Evolutionary conservation across 2,329 filamentous ascomycete genomes (phyloP).

Genomic region (Exophiala alcalophila): DNA sequence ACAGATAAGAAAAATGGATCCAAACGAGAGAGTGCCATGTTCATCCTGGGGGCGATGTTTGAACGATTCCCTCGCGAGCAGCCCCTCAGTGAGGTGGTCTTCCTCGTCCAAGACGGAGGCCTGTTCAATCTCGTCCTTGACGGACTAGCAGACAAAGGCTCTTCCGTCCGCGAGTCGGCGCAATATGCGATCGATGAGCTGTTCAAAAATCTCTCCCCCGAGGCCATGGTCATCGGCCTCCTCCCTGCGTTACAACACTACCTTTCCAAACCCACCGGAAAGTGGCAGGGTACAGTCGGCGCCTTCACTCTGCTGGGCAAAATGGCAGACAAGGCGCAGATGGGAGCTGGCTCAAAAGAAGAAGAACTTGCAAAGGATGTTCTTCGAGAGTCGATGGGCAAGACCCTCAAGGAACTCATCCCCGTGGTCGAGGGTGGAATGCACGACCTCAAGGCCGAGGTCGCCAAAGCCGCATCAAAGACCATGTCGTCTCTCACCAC

Average conservation of each 20-base stretch:
- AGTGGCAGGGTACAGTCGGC: slow-evolving; percentile 95
- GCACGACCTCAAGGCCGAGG: slow-evolving; percentile 91
- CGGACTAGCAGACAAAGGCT: slow-evolving; percentile 81
- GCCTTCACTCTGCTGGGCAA: slow-evolving; percentile 80
- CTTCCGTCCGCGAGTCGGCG: slow-evolving; percentile 83
- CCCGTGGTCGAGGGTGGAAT: slow-evolving; percentile 88
- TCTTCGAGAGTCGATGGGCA: slow-evolving; percentile 85
- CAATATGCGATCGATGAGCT: slow-evolving; percentile 92
- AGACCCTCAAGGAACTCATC: slow-evolving; percentile 79
- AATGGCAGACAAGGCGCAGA: slow-evolving; percentile 93
- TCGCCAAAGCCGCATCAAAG: slow-evolving; percentile 79
- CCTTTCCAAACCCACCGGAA: slow-evolving; percentile 77
- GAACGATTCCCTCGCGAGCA: slow-evolving; percentile 80
- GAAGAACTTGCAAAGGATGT: slow-evolving; percentile 85
- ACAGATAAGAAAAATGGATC: slow-evolving; percentile 89
- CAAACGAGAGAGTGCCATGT: slow-evolving; percentile 86
- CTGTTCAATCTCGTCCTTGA: slow-evolving; percentile 74
- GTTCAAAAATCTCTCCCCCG: slow-evolving; percentile 73
- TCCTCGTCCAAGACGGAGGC: slow-evolving; percentile 76
- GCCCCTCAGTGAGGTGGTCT: slow-evolving; percentile 73
- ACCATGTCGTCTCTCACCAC: slow-evolving; percentile 89
- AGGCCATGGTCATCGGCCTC: slow-evolving; percentile 78
- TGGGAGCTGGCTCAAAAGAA: slow-evolving; percentile 78
- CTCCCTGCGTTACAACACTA: slow-evolving; percentile 74
- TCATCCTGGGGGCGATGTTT: slow-evolving; percentile 87